Evolutionary conservation across 371 early-diverging fungal species (phyloP).

Genomic region (Mucor piriformis): DNA sequence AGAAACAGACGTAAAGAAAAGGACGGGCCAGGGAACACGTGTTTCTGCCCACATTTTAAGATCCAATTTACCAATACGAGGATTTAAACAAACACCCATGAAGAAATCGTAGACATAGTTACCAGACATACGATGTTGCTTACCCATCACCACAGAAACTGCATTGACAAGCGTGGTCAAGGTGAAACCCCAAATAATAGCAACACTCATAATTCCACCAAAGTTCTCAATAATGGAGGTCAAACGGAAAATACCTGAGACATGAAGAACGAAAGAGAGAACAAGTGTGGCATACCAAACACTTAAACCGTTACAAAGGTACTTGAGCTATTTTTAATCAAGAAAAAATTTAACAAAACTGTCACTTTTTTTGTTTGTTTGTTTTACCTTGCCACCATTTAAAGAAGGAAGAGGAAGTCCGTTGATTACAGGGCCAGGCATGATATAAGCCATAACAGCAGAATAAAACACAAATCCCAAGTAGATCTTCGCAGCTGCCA

Average conservation of each 20-base stretch:
- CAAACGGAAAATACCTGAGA: constrained; percentile 54
- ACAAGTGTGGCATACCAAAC: constrained; percentile 58
- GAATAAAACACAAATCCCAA: constrained; percentile 61
- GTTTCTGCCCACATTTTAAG: constrained; percentile 89
- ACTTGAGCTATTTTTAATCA: constrained; percentile 42
- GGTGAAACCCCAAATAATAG: constrained; percentile 60
- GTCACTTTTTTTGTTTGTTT: background rate
- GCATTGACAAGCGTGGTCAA: constrained; percentile 53
- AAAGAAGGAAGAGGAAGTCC: constrained; percentile 73
- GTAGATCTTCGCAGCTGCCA: constrained; percentile 61
- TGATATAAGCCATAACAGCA: constrained; percentile 58
- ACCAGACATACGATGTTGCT: constrained; percentile 70
- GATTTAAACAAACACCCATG: constrained; percentile 78
- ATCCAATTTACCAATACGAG: constrained; percentile 75
- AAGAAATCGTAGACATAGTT: constrained; percentile 79
- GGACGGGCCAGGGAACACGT: constrained; percentile 76
- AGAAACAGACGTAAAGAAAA: constrained; percentile 68
- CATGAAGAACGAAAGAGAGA: constrained; percentile 51
- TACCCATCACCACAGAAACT: constrained; percentile 33
- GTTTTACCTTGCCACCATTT: constrained; percentile 51
- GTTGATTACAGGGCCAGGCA: constrained; percentile 72
- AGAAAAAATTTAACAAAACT: background rate
- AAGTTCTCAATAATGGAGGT: constrained; percentile 63
- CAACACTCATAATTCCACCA: constrained; percentile 62
- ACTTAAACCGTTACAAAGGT: constrained; percentile 63